Base-by-base conservation (phyloP, 352 stramenopile species). In the Peronospora destructor region DNA sequence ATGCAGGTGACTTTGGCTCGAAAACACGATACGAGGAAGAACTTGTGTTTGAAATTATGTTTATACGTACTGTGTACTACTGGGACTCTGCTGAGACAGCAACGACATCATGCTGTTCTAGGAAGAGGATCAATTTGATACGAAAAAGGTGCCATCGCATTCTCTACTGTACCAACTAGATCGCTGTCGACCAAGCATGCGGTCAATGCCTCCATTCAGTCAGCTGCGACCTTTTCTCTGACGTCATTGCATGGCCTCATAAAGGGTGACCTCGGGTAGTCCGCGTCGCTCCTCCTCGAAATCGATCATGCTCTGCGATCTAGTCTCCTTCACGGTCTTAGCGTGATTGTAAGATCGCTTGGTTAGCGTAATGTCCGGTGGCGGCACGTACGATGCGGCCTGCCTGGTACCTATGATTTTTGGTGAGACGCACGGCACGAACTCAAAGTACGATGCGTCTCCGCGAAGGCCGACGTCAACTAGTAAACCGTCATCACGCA, bases 391-490 rank as follows among this genome's bases (percentile, higher is more conserved):
- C 30, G 62, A 35, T n/a, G 19, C 44, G 11, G 10, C 26, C 19
- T 58, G 42, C 26, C 29, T 46, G 11, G 37, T 30, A 7, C 21
- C 57, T 7, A 64, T 42, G 13, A 36, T 35, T 11, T 53, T 58
- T n/a, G 67, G 38, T 4, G 45, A n/a, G 5, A 46, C 34, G 17
- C 53, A 64, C 0, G 71, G 73, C 9, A 89, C 59, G 36, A 87
- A 85, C 44, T 86, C 74, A 34, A 90, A 69, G 61, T 74, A 73
- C 29, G 66, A 69, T 16, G 79, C 79, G 33, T 81, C 60, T 30
- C 73, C 75, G n/a, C 76, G 72, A 44, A 82, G 72, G 66, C 74
- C 71, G 45, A 90, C 72, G 41, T 90, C 79, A 21, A 87, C 61
- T 11, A 90, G 51, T 17, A 87, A 36, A 0, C 66, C 61, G 41